phyloP scores from a whole-genome alignment of 2,329 filamentous ascomycete species.

The Aspergillus sojae region DNA sequence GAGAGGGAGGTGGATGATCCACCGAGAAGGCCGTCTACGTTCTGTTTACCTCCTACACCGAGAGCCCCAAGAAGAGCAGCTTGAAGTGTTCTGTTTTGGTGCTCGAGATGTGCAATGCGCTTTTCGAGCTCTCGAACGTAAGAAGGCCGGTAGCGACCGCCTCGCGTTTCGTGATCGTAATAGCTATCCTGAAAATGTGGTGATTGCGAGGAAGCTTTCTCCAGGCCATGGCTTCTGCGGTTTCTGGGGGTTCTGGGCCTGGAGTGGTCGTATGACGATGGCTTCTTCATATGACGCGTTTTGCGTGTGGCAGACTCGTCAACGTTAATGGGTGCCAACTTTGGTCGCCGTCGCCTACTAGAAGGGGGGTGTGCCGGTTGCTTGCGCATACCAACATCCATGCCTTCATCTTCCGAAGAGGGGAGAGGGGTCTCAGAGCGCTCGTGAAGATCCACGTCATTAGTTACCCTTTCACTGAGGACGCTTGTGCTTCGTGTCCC shows the following conservation, averaged over 20 bases:
- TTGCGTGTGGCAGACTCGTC: slow-evolving; percentile 10
- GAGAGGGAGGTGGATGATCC: slow-evolving; percentile 26
- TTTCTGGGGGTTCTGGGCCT: slow-evolving; percentile 29
- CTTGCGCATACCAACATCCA: slow-evolving; percentile 20
- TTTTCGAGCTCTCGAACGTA: slow-evolving; percentile 36
- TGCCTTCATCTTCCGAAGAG: slow-evolving; percentile 46
- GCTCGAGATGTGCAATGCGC: slow-evolving; percentile 43
- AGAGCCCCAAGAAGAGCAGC: slow-evolving; percentile 45
- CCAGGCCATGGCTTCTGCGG: slow-evolving; percentile 20
- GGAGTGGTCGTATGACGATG: slow-evolving; percentile 10
- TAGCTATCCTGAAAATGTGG: slow-evolving; percentile 27
- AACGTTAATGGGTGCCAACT: slow-evolving; percentile 12
- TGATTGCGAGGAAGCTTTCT: slow-evolving; percentile 28
- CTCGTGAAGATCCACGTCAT: slow-evolving; percentile 17
- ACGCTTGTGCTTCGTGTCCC: slow-evolving; percentile 28
- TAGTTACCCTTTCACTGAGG: slow-evolving; percentile 21
- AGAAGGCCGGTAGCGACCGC: slow-evolving; percentile 17
- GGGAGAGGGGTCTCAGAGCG: slow-evolving; percentile 38
- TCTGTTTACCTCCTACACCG: slow-evolving; percentile 39
- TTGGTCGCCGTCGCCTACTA: slow-evolving; percentile 16
- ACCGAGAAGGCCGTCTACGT: slow-evolving; percentile 28
- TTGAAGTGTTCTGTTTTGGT: slow-evolving; percentile 47
- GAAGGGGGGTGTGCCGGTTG: slow-evolving; percentile 11
- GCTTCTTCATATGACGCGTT: slow-evolving; percentile 12
- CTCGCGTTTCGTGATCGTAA: slow-evolving; percentile 24